These are phyloP conservation scores for Euphorbia lathyris DNA, from an alignment of 345 rosid genomes.

Conservation along the genomic window DNA sequence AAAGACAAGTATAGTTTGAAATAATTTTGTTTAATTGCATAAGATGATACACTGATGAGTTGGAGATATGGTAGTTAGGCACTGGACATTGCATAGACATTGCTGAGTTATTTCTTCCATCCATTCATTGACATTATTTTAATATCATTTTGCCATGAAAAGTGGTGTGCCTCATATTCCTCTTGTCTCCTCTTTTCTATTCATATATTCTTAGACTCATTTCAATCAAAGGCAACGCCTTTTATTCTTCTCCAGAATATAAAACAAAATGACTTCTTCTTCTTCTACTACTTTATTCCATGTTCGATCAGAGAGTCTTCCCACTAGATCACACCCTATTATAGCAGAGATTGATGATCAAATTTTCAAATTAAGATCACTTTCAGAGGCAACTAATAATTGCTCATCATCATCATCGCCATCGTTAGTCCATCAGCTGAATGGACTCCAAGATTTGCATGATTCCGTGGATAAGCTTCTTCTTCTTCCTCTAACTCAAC, in stretches of 20 bases:
- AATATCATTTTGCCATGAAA: background rate
- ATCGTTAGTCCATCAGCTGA: conserved; percentile 5
- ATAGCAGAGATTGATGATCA: conserved; percentile 35
- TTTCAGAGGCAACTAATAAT: conserved; percentile 13
- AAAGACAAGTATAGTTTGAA: no score
- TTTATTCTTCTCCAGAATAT: background rate
- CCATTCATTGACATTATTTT: background rate
- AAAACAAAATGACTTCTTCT: conserved; percentile 30
- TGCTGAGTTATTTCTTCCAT: background rate
- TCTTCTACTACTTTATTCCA: conserved; percentile 34
- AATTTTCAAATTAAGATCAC: conserved; percentile 30
- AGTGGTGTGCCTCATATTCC: conserved; percentile 4
- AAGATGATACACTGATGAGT: conserved; percentile 3
- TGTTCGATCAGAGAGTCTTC: conserved; percentile 46
- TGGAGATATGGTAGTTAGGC: conserved; percentile 1
- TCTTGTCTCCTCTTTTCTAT: background rate
- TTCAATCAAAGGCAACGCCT: background rate
- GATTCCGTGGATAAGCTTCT: conserved; percentile 15
- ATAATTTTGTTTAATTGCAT: no score
- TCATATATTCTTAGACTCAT: background rate
- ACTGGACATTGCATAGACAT: conserved; percentile 13
- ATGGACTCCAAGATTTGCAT: conserved; percentile 13
- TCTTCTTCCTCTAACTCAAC: conserved; percentile 12
- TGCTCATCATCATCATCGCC: no score
- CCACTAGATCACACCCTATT: conserved; percentile 40